A percentile compares a stretch with the other conserved stretches of the same genome.
These are phyloP conservation scores for Xanthoconium separans DNA, from an alignment of 1,284 basidiomycete species.

Conservation along the genomic window DNA sequence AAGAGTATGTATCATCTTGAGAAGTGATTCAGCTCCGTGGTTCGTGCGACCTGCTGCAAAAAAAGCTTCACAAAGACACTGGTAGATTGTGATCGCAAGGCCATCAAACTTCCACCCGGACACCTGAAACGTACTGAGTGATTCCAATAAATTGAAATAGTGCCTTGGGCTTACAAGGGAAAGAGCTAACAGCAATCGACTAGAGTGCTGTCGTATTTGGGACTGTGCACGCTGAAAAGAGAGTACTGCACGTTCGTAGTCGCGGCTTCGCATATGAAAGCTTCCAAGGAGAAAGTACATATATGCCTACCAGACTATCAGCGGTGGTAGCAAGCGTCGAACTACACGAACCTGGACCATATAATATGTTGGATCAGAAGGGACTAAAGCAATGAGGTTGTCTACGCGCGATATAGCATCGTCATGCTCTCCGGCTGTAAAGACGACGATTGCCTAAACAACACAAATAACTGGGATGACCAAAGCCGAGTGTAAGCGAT, in stretches of 20 bases:
- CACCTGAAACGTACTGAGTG: neutral
- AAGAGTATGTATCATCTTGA: too few species aligned
- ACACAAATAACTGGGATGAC: neutral
- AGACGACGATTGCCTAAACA: conserved; percentile 1
- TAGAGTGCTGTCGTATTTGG: neutral
- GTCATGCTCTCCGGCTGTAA: neutral
- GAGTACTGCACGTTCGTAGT: neutral
- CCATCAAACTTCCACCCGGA: too few species aligned
- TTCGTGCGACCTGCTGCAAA: too few species aligned
- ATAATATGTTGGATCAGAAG: neutral
- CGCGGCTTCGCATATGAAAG: too few species aligned
- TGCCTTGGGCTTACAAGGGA: neutral
- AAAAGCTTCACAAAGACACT: too few species aligned
- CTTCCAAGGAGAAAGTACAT: neutral
- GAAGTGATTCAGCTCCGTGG: too few species aligned
- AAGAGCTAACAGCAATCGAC: neutral
- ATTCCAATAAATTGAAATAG: too few species aligned
- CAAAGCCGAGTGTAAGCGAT: too few species aligned
- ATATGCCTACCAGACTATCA: neutral
- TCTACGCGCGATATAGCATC: conserved; percentile 1
- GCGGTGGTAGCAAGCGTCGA: too few species aligned
- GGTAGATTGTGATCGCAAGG: too few species aligned
- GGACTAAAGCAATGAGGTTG: neutral
- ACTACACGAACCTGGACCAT: neutral
- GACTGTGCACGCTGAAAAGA: neutral